A percentile compares a stretch with the other conserved stretches of the same genome.
These are phyloP conservation scores for Rutstroemia sp. DNA, from an alignment of 2,329 filamentous ascomycete species.

Conservation along the genomic window DNA sequence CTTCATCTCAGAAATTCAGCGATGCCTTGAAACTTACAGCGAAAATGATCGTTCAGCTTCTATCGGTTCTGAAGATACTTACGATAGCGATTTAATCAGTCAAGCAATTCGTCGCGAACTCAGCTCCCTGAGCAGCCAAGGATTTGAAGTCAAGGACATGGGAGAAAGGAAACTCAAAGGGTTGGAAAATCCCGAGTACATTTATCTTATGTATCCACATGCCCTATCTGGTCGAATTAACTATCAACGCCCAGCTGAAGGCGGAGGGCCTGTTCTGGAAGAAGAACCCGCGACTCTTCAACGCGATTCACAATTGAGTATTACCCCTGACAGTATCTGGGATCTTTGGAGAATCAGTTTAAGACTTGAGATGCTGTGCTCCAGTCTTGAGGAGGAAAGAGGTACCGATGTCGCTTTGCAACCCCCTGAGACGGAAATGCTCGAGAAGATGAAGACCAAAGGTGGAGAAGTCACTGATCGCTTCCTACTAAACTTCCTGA, in stretches of 20 bases:
- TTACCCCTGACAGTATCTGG: conserved; percentile 76
- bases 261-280: conserved; percentile 34
- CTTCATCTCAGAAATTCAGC: conserved; percentile 92
- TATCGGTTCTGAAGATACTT: conserved; percentile 63
- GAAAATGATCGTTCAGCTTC: conserved; percentile 70
- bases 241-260: conserved; percentile 41
- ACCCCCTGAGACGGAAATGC: conserved; percentile 72
- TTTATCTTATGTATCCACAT: conserved; percentile 94
- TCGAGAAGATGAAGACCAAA: conserved; percentile 64
- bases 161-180: conserved; percentile 94
- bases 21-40: conserved; percentile 81
- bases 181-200: conserved; percentile 90
- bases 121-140: conserved; percentile 77
- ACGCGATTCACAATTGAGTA: conserved; percentile 57
- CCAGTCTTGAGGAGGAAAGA: conserved; percentile 67
- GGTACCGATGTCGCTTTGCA: conserved; percentile 50
- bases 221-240: conserved; percentile 73
- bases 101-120: conserved; percentile 80
- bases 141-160: conserved; percentile 94
- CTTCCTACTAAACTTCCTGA: conserved; percentile 82
- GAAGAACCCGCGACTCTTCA: conserved; percentile 50
- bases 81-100: conserved; percentile 68
- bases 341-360: conserved; percentile 82
- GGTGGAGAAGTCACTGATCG: conserved; percentile 84
- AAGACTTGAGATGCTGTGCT: conserved; percentile 88